Evolutionary conservation across 2,329 filamentous ascomycete species (phyloP), one percentile per base, ranked within the genome.

Genomic region (Fusarium denticulatum): DNA sequence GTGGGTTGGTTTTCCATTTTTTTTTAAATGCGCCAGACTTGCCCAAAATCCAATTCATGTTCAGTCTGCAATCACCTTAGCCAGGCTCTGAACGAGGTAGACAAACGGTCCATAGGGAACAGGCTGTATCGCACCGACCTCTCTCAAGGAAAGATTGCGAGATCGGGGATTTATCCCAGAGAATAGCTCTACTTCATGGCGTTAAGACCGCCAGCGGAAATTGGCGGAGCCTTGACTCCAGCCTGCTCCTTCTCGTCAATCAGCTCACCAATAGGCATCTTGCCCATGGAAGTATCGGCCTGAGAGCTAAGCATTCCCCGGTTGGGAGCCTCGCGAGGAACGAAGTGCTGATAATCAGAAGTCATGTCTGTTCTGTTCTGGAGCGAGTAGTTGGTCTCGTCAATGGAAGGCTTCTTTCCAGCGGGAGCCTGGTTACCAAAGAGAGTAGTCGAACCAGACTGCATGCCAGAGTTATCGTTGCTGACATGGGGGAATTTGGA

Each of bases 301-400:
- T 39, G 32, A 7, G 36, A 37, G 0, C n/a, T 6, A 5, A 70
- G 36, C 12, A 36, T 46, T 34, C 67, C 67, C 12, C 65, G 52
- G 37, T 65, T 70, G 6, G 52, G 18, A 13, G 40, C 36, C n/a
- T 58, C 59, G 0, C 67, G 67, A 2, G 67, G 67, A 7, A 70
- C 46, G 6, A 32, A 69, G 1, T 40, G 34, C 7, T 53, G 47
- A 3, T 70, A 65, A 5, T 59, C 52, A 0, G 59, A 53, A 16
- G 32, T 18, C 22, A 46, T n/a, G 0, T 34, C 66, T 28, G 13
- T 53, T 30, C 14, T 58, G n/a, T 69, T 40, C n/a, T 69, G 67
- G 12, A 69, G 53, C 12, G 60, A 59, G 22, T 69, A 69, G 46
- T 69, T 46, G 14, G 52, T 64, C 12, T 69, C 66, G 4, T 70